phyloP scores from a whole-genome alignment of 2,329 filamentous ascomycete genomes.

The Fusarium oligoseptatum region DNA sequence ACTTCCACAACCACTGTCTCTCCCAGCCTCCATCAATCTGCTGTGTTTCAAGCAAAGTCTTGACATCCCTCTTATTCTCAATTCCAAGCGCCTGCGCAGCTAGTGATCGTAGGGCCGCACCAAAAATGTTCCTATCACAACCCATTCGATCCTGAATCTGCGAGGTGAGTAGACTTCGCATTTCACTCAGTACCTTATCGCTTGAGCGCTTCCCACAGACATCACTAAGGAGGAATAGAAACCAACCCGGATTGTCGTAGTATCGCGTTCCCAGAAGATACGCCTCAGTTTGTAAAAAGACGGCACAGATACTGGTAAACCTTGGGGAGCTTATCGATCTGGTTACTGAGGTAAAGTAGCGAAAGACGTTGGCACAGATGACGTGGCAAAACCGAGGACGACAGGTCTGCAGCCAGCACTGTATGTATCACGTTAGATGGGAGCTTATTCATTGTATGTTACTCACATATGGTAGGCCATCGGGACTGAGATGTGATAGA shows the following conservation, averaged over 20 bases:
- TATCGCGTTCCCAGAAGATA: not conserved
- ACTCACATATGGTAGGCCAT: not conserved
- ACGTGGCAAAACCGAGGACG: not conserved
- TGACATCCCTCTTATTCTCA: not conserved
- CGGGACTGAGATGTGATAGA: not conserved
- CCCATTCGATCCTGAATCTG: not conserved
- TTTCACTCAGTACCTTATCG: not conserved
- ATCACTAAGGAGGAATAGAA: not conserved
- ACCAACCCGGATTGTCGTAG: not conserved
- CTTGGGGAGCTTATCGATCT: not conserved
- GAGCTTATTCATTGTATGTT: rapidly evolving
- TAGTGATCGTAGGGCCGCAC: not conserved
- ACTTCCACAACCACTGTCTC: not conserved
- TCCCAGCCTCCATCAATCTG: not conserved
- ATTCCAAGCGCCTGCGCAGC: not conserved
- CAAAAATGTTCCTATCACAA: not conserved
- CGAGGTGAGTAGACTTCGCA: not conserved
- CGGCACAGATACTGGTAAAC: not conserved
- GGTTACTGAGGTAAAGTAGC: not conserved
- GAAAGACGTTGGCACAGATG: not conserved
- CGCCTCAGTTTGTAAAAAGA: not conserved
- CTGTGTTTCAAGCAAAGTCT: not conserved
- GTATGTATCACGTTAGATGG: not conserved
- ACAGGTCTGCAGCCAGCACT: not conserved
- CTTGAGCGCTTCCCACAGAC: not conserved